phyloP scores from a whole-genome alignment of 2,329 filamentous ascomycete genomes.

The Pseudogymnoascus sp. region DNA sequence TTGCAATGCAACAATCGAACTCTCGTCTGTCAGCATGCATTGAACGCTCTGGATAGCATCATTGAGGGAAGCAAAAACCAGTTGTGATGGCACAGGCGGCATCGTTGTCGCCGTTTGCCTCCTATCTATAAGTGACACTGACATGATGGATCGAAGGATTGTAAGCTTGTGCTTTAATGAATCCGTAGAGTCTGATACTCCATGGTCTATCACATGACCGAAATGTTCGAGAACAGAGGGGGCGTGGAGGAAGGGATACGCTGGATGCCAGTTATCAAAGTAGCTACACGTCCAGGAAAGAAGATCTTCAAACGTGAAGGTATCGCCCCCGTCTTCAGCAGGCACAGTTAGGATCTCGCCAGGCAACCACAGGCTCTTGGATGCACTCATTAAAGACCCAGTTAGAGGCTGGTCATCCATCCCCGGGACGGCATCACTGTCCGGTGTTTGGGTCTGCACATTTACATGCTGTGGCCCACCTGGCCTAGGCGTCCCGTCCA shows the following conservation, averaged over 20 bases:
- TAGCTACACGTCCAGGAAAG: slow-evolving; percentile 43
- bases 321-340: neutral
- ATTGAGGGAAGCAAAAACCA: slow-evolving; percentile 41
- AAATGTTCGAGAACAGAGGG: slow-evolving; percentile 40
- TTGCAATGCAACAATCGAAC: slow-evolving; percentile 39
- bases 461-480: neutral
- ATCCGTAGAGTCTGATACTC: slow-evolving; percentile 16
- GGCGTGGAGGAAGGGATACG: slow-evolving; percentile 46
- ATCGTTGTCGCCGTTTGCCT: slow-evolving; percentile 30
- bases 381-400: neutral
- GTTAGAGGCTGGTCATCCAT: neutral
- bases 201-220: slow-evolving; percentile 32
- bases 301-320: slow-evolving; percentile 37
- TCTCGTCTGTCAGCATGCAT: slow-evolving; percentile 37
- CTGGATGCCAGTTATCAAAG: slow-evolving; percentile 50
- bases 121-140: slow-evolving; percentile 44
- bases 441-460: slow-evolving; percentile 11
- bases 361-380: slow-evolving; percentile 12
- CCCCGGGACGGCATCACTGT: slow-evolving; percentile 7
- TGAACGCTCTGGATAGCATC: slow-evolving; percentile 42
- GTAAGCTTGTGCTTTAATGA: slow-evolving; percentile 30
- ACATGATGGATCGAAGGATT: slow-evolving; percentile 40
- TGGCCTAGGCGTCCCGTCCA: neutral
- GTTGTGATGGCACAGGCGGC: slow-evolving; percentile 30
- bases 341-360: neutral